Evolutionary conservation across 2,329 filamentous ascomycete genomes (phyloP).

Genomic region (Fusarium penzigii): DNA sequence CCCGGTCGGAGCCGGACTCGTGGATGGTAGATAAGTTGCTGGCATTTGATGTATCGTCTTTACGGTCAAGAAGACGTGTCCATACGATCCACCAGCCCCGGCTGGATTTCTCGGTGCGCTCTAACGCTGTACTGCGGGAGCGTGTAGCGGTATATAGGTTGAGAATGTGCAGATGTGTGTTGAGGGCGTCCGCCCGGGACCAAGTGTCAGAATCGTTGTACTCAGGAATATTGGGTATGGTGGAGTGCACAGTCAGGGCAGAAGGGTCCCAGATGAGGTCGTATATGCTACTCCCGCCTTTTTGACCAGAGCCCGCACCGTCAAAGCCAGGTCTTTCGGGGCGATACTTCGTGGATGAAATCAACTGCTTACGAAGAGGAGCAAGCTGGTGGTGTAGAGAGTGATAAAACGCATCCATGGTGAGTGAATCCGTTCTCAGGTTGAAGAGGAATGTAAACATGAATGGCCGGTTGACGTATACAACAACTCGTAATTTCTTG

Average conservation of each 20-base stretch:
- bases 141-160: conserved; percentile 53
- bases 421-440: conserved; percentile 57
- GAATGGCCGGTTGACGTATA: conserved; percentile 75
- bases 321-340: conserved; percentile 45
- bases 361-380: conserved; percentile 58
- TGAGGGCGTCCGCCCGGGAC: conserved; percentile 64
- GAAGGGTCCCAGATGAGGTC: conserved; percentile 64
- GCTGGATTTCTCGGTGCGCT: conserved; percentile 65
- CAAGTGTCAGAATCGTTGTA: conserved; percentile 40
- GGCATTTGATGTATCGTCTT: conserved; percentile 13
- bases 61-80: conserved; percentile 54
- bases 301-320: conserved; percentile 25
- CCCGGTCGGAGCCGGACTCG: conserved; percentile 21
- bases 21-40: conserved; percentile 30
- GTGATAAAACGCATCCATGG: conserved; percentile 57
- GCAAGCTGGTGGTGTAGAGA: conserved; percentile 62
- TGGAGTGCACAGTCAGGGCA: conserved; percentile 59
- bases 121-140: conserved; percentile 46
- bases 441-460: conserved; percentile 75
- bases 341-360: conserved; percentile 58
- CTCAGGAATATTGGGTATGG: conserved; percentile 66
- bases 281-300: conserved; percentile 47
- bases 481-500: conserved; percentile 64
- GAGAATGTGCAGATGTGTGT: conserved; percentile 65
- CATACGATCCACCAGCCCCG: conserved; percentile 72